Evolutionary conservation across 1,284 basidiomycete species (phyloP).

Genomic region (Ceraceosorus bombacis): DNA sequence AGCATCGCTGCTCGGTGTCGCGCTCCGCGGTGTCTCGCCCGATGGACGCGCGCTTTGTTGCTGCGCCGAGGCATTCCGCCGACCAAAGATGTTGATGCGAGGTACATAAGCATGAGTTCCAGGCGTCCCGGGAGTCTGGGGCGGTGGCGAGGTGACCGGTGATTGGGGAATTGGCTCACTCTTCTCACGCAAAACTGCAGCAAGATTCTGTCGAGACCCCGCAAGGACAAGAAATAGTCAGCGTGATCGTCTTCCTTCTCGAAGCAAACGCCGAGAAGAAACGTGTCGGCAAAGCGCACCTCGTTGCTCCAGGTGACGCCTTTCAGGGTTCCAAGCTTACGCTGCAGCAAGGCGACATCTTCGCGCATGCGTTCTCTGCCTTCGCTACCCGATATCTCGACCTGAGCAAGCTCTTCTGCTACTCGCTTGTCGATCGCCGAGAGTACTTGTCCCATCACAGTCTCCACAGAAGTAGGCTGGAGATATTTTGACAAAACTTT

Average conservation of each 20-base stretch:
- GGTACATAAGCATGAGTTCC: background rate
- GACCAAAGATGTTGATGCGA: constrained; percentile 7
- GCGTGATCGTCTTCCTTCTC: background rate
- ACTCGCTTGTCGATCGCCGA: constrained; percentile 32
- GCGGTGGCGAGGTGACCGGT: constrained; percentile 7
- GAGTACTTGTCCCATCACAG: constrained; percentile 35
- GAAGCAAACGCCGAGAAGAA: no score
- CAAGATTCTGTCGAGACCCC: background rate
- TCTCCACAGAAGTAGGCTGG: constrained; percentile 27
- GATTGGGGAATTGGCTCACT: constrained; percentile 13
- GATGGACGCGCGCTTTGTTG: no score
- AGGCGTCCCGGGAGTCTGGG: constrained; percentile 1
- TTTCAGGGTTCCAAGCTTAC: constrained; percentile 31
- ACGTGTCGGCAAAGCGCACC: background rate
- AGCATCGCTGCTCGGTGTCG: no score
- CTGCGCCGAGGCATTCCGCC: background rate
- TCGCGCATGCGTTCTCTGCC: constrained; percentile 22
- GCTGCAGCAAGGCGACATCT: constrained; percentile 27
- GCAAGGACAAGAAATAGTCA: background rate
- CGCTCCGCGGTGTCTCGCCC: no score
- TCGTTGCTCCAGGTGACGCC: constrained; percentile 35
- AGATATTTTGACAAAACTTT: constrained; percentile 92
- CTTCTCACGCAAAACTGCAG: background rate
- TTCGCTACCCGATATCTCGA: constrained; percentile 23
- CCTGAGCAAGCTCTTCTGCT: constrained; percentile 27